Percentiles rank a stretch among this genome's conserved stretches.
Evolutionary conservation across 1,284 basidiomycete species (phyloP).

Genomic region (Polyporus tsugae): DNA sequence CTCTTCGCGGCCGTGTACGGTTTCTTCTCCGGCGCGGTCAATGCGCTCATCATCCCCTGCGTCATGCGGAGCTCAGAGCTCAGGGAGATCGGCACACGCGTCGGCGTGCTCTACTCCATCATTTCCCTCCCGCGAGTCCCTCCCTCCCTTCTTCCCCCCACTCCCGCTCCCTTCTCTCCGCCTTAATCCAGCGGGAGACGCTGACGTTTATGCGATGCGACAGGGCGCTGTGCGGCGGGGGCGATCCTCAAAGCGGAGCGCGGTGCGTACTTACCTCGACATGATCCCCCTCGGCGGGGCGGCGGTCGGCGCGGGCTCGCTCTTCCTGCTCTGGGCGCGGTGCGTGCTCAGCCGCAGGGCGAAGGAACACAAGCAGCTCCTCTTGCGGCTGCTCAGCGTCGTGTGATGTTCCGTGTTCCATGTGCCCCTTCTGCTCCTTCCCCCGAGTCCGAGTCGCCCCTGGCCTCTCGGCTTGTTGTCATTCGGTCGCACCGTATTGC

Average conservation of each 20-base stretch:
- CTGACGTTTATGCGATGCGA: not conserved
- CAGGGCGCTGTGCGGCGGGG: conserved; percentile 69
- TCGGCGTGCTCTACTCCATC: conserved; percentile 67
- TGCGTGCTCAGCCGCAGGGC: conserved; percentile 48
- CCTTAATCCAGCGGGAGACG: not conserved
- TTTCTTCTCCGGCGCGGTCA: conserved; percentile 46
- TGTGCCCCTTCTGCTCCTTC: not conserved
- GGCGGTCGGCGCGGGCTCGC: conserved; percentile 62
- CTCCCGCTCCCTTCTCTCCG: not conserved
- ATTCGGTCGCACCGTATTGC: not conserved
- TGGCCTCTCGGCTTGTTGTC: not conserved
- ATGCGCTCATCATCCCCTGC: conserved; percentile 43
- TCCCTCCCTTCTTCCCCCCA: not conserved
- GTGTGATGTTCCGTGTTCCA: not conserved
- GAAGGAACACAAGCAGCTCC: not conserved
- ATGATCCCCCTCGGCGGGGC: conserved; percentile 67
- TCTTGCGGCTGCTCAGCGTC: not conserved
- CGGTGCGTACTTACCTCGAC: conserved; percentile 56
- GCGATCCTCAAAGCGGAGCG: conserved; percentile 53
- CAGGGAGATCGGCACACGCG: conserved; percentile 62
- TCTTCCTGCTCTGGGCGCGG: conserved; percentile 58
- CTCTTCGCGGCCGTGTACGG: conserved; percentile 67
- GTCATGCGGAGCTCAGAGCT: conserved; percentile 53
- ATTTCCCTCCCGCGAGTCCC: conserved; percentile 71
- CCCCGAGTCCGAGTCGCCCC: not conserved